Base-by-base conservation (phyloP, 495 filamentous ascomycete species). In the Platismatia glauca region DNA sequence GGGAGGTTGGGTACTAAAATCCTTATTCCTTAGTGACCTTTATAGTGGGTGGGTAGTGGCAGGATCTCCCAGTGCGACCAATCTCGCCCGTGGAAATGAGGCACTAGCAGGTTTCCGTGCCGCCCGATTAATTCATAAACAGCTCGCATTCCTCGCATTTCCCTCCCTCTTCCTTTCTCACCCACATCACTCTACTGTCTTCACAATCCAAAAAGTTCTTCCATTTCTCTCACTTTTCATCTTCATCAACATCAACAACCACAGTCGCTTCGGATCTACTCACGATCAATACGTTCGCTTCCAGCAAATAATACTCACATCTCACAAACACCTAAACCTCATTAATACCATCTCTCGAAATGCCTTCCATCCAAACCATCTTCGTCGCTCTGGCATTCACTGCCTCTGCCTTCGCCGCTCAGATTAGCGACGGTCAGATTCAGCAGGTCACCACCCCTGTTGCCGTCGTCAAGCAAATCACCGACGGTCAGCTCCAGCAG, bases 371-470 rank as follows among this genome's bases (percentile, higher is more conserved):
- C 58, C 57, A 60, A 58, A 64, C 68, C 37, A 60, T 70, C 68
- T 29, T 64, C 35, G 16, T 69, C 57, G 50, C 60, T 50, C 60
- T 68, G 61, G 66, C 64, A 53, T 62, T 70, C 29, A 64, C 64
- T 58, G 62, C 68, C 53, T n/a, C 52, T 11, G 52, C 48, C n/a
- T 27, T 52, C 8, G 29, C 65, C 18, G 53, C 65, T 4, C 64
- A 74, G 58, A 61, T 67, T 64, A 69, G 72, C 4, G 83, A 85
- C 59, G 82, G 82, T 37, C 80, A 84, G 64, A 71, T 79, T 60
- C 80, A 84, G 69, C 78, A 76, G 4, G 71, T n/a, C n/a, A n/a
- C 75, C 0, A 71, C 62, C 57, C 53, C 72, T 1, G 5, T 16
- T 24, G 7, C 71, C 75, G 18, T 29, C 11, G 33, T 66, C 16